These are phyloP conservation scores for Scheffersomyces ergatensis DNA, from an alignment of 805 yeast genomes.

Conservation along the genomic window DNA sequence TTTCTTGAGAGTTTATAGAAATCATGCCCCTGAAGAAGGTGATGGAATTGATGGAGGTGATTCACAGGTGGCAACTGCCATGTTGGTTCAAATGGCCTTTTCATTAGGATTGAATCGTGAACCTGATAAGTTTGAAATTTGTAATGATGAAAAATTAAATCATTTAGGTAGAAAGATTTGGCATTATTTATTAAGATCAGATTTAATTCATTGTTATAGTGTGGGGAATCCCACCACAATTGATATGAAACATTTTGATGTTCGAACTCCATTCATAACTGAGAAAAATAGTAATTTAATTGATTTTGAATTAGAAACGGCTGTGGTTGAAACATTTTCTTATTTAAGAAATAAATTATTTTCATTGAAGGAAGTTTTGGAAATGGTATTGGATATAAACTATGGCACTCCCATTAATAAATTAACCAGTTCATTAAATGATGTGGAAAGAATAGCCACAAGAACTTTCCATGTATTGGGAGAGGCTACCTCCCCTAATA, in stretches of 20 bases:
- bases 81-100: slow-evolving; percentile 36
- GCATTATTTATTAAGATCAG: slow-evolving; percentile 13
- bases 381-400: slow-evolving; percentile 13
- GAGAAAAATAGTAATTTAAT: slow-evolving; percentile 13
- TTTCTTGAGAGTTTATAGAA: slow-evolving; percentile 24
- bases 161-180: slow-evolving; percentile 24
- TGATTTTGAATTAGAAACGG: slow-evolving; percentile 11
- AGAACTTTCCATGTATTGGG: slow-evolving; percentile 2
- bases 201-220: slow-evolving; percentile 9
- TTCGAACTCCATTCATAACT: slow-evolving; percentile 11
- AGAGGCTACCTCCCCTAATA: background rate
- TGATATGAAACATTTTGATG: slow-evolving; percentile 9
- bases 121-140: slow-evolving; percentile 24
- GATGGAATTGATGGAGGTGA: slow-evolving; percentile 36
- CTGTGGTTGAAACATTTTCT: slow-evolving; percentile 6
- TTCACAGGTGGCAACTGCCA: slow-evolving; percentile 21
- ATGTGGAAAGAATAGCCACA: slow-evolving; percentile 6
- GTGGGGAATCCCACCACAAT: slow-evolving; percentile 16
- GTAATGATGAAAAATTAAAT: slow-evolving; percentile 14
- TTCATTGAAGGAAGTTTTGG: slow-evolving; percentile 9
- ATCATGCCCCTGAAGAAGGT: slow-evolving; percentile 38
- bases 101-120: slow-evolving; percentile 40
- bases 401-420: slow-evolving; percentile 9
- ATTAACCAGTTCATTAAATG: slow-evolving; percentile 6
- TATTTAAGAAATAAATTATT: slow-evolving; percentile 8